These are phyloP conservation scores for Carex littledalei DNA, from an alignment of 176 grass and related monocot species.

Conservation along the genomic window DNA sequence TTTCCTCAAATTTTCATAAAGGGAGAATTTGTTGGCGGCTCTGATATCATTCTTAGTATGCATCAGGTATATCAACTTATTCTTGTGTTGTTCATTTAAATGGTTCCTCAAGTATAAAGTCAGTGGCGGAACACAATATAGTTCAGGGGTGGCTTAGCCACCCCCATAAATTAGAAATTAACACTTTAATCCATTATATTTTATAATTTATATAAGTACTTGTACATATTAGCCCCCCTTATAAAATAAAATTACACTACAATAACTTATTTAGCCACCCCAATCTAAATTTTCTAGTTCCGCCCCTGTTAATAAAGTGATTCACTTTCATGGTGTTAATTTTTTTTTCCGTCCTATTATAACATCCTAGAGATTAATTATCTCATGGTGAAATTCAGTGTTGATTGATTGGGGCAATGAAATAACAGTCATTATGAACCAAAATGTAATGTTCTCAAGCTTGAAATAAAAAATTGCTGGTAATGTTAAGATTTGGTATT, in stretches of 20 bases:
- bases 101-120: neutral
- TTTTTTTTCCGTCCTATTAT: neutral
- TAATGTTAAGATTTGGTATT: neutral
- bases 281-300: too few relatives aligned
- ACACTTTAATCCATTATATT: too few relatives aligned
- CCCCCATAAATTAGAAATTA: too few relatives aligned
- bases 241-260: too few relatives aligned
- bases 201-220: too few relatives aligned
- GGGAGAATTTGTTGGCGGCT: conserved; percentile 88
- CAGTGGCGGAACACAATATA: too few relatives aligned
- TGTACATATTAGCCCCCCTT: too few relatives aligned
- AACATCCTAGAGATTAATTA: neutral
- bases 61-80: conserved; percentile 54
- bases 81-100: neutral
- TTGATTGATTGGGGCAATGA: neutral
- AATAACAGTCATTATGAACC: neutral
- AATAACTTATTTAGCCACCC: too few relatives aligned
- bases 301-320: neutral
- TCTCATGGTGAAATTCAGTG: neutral
- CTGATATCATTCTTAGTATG: conserved; percentile 92
- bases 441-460: neutral
- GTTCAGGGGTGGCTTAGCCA: too few relatives aligned
- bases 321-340: neutral
- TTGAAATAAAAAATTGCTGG: neutral
- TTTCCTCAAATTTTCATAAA: conserved; percentile 99